Evolutionary conservation across 2,329 filamentous ascomycete genomes (phyloP).

Genomic region (Aspergillus carbonarius): DNA sequence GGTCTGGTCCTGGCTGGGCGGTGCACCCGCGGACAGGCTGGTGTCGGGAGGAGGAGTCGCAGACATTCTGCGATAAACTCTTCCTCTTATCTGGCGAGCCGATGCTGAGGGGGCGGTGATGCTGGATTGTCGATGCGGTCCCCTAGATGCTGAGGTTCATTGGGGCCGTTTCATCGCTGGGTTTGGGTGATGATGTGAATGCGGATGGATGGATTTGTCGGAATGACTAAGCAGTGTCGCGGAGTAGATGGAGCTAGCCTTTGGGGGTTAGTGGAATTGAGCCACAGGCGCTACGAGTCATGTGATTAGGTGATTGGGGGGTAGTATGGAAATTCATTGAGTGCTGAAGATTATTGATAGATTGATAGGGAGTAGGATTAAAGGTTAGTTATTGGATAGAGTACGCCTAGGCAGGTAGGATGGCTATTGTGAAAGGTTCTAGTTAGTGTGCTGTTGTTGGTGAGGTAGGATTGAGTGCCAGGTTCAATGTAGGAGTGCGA

Average conservation of each 20-base stretch:
- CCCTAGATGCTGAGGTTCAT: background rate
- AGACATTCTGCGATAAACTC: slow-evolving; percentile 17
- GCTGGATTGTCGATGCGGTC: background rate
- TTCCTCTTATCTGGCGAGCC: background rate
- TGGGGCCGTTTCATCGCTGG: background rate
- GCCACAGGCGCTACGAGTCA: background rate
- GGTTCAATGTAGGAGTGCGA: no score
- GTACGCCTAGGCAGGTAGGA: no score
- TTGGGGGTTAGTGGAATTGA: background rate
- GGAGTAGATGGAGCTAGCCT: background rate
- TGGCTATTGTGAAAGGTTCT: no score
- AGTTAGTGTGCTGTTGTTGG: no score
- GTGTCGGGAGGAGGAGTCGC: slow-evolving; percentile 8
- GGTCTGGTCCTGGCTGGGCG: background rate
- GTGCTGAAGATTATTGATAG: background rate
- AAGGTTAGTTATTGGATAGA: no score
- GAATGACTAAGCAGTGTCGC: background rate
- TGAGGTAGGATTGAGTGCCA: no score
- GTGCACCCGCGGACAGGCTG: background rate
- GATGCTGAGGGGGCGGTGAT: background rate
- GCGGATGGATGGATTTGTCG: background rate
- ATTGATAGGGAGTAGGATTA: no score
- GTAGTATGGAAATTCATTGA: background rate
- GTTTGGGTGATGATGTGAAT: background rate
- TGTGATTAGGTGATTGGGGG: background rate